Conservation (phyloP, 1,284 basidiomycete genomes). For the Tilletia indica region DNA sequence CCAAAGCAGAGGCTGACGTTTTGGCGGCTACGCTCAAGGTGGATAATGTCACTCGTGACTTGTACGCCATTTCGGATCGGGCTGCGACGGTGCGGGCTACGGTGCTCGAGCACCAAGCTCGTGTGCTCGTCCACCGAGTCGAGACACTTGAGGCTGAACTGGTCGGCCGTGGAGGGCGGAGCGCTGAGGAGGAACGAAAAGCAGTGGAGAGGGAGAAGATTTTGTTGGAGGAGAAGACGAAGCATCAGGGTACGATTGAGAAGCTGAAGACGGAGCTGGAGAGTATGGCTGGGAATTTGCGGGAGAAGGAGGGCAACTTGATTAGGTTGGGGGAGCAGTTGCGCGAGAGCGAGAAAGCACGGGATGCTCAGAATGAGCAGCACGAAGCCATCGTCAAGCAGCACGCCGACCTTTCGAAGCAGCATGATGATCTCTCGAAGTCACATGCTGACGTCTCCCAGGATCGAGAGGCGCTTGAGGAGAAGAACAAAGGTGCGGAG, state of each 20-base stretch:
- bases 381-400: not conserved
- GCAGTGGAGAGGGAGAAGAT: conserved; percentile 6
- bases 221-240: conserved; percentile 7
- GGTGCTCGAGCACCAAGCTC: conserved; percentile 44
- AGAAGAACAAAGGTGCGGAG: conserved; percentile 18
- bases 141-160: conserved; percentile 28
- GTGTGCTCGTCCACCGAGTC: conserved; percentile 36
- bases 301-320: not conserved
- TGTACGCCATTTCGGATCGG: conserved; percentile 33
- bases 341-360: not conserved
- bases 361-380: not conserved
- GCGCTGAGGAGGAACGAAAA: conserved; percentile 6
- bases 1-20: conserved; percentile 39
- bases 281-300: too few relatives aligned
- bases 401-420: not conserved
- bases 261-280: not conserved
- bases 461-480: conserved; percentile 7
- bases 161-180: not conserved
- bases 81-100: conserved; percentile 30
- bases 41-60: conserved; percentile 37
- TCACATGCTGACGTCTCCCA: not conserved
- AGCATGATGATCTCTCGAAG: not conserved
- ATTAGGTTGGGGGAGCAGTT: not conserved
- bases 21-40: conserved; percentile 33
- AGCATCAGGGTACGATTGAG: not conserved